Conservation (phyloP, 2,329 filamentous ascomycete species). For the Atkinsonella hypoxylon region DNA sequence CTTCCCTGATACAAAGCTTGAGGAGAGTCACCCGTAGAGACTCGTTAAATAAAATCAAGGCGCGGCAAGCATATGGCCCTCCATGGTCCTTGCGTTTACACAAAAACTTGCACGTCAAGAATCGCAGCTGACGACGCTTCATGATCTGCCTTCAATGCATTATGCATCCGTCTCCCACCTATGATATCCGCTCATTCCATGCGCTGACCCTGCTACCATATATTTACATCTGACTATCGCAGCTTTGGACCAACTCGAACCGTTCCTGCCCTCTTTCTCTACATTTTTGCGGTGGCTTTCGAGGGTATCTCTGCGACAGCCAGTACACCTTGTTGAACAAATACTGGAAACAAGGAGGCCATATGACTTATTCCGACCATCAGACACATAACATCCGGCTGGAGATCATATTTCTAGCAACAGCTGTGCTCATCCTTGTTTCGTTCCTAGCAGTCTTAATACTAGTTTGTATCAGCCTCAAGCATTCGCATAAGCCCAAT, state of each 20-base stretch:
- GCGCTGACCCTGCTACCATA: not conserved
- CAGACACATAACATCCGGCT: slow-evolving; percentile 18
- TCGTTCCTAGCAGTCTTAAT: slow-evolving; percentile 20
- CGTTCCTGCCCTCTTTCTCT: no score
- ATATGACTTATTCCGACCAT: slow-evolving; percentile 14
- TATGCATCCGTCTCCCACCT: no score
- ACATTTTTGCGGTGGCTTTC: not conserved
- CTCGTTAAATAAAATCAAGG: no score
- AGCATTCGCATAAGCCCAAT: slow-evolving; percentile 5
- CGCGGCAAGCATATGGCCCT: no score
- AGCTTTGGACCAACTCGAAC: not conserved
- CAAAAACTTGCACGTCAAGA: not conserved
- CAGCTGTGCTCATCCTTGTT: slow-evolving; percentile 21
- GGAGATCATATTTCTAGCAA: slow-evolving; percentile 23
- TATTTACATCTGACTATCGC: not conserved
- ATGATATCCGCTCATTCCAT: no score
- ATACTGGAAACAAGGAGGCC: not conserved
- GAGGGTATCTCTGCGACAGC: not conserved
- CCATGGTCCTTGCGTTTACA: not conserved
- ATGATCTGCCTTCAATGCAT: no score
- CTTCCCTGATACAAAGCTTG: no score
- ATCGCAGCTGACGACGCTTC: not conserved
- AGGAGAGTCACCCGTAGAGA: no score
- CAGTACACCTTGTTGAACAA: not conserved
- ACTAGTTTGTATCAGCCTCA: slow-evolving; percentile 15